A percentile compares a stretch with the other conserved stretches of the same genome.
Evolutionary conservation across 208 protist species (phyloP).

Genomic region (Crithidia mellificae): DNA sequence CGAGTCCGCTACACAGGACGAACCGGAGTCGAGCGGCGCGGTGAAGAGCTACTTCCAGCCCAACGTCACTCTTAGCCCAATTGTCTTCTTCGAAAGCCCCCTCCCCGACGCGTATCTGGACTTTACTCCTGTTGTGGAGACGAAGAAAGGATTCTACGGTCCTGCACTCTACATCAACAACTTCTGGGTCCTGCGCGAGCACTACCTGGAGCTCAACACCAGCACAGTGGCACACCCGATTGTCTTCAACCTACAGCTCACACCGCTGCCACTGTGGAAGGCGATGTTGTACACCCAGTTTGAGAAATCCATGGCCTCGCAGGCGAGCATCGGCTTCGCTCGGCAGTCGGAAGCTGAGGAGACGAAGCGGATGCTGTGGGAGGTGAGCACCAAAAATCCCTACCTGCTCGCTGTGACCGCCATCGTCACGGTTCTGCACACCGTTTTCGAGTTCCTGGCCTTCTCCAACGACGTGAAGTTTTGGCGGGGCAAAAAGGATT

Average conservation of each 20-base stretch:
- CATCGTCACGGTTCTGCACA: conserved; percentile 96
- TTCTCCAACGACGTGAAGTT: conserved; percentile 97
- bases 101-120: conserved; percentile 46
- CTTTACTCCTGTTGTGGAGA: conserved; percentile 40
- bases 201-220: conserved; percentile 80
- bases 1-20: neutral
- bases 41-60: conserved; percentile 58
- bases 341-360: conserved; percentile 65
- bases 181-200: conserved; percentile 92
- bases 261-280: conserved; percentile 62
- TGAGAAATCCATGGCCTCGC: conserved; percentile 73
- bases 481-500: conserved; percentile 89
- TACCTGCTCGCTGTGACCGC: conserved; percentile 93
- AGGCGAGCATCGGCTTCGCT: conserved; percentile 65
- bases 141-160: conserved; percentile 54
- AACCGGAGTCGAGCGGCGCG: neutral
- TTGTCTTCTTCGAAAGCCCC: conserved; percentile 72
- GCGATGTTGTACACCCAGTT: conserved; percentile 80
- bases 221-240: conserved; percentile 51
- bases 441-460: conserved; percentile 98
- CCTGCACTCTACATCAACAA: conserved; percentile 94
- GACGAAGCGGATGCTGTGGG: conserved; percentile 94
- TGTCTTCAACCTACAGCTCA: conserved; percentile 62
- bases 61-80: conserved; percentile 63
- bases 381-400: conserved; percentile 91